A percentile compares a stretch with the other conserved stretches of the same genome.
Evolutionary conservation across 768 basidiomycete species (phyloP).

Genomic region (Amyloporia xantha): DNA sequence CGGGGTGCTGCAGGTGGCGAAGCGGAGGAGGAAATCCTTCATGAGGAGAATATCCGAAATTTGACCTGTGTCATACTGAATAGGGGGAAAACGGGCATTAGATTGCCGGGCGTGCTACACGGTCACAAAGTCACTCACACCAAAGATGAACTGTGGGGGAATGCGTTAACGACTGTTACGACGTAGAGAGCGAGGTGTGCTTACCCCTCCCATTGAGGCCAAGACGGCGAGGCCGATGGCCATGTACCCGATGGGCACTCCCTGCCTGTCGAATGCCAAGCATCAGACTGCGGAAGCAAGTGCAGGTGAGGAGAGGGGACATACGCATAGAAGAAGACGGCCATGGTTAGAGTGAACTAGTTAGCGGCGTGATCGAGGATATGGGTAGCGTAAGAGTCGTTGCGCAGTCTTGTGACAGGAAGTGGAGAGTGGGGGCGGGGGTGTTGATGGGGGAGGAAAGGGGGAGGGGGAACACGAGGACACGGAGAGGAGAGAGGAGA

Average conservation of each 20-base stretch:
- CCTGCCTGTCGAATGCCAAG: slow-evolving; percentile 34
- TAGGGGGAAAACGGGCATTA: neutral
- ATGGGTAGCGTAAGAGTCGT: too few relatives aligned
- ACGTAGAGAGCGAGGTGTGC: neutral
- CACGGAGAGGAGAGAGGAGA: neutral
- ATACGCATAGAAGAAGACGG: slow-evolving; percentile 23
- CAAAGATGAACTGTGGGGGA: slow-evolving; percentile 42
- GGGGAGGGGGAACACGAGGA: neutral
- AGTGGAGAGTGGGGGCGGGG: neutral
- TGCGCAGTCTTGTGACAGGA: too few relatives aligned
- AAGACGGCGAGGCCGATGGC: slow-evolving; percentile 62
- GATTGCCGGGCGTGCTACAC: neutral
- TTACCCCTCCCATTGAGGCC: slow-evolving; percentile 59
- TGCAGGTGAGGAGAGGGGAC: slow-evolving; percentile 1
- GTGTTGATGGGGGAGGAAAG: neutral
- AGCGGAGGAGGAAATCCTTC: slow-evolving; percentile 59
- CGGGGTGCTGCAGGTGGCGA: slow-evolving; percentile 43
- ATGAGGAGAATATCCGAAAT: slow-evolving; percentile 74
- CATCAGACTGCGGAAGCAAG: neutral
- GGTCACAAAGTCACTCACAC: slow-evolving; percentile 19
- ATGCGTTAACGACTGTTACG: neutral
- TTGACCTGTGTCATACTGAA: slow-evolving; percentile 65
- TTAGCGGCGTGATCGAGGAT: neutral
- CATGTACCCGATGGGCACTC: slow-evolving; percentile 54
- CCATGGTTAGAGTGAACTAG: slow-evolving; percentile 14